A percentile compares a stretch with the other conserved stretches of the same genome.
phyloP scores from a whole-genome alignment of 345 rosid species.

The Pelargonium nanum region DNA sequence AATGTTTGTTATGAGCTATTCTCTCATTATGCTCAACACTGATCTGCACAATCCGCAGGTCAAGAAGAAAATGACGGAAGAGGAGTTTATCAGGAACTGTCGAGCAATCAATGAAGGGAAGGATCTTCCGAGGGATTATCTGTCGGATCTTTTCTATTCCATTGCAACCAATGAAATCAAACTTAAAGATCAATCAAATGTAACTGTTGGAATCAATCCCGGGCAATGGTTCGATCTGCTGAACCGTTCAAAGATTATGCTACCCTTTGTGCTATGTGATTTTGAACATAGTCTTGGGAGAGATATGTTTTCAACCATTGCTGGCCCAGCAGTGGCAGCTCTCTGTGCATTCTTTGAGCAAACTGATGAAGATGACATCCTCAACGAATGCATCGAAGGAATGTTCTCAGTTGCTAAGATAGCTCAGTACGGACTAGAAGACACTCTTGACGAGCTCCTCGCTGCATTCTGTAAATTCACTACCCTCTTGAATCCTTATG shows the following conservation, averaged over 20 bases:
- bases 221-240: constrained; percentile 72
- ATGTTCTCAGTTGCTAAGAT: constrained; percentile 75
- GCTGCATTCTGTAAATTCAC: constrained; percentile 83
- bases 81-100: constrained; percentile 80
- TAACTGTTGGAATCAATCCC: constrained; percentile 53
- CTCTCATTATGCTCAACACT: constrained; percentile 90
- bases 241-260: constrained; percentile 36
- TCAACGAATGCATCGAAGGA: constrained; percentile 83
- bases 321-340: constrained; percentile 82
- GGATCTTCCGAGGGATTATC: constrained; percentile 88
- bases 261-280: constrained; percentile 39
- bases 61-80: constrained; percentile 92
- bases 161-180: constrained; percentile 52
- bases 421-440: constrained; percentile 69
- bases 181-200: constrained; percentile 36
- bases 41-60: constrained; percentile 92
- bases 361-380: constrained; percentile 76
- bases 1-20: constrained; percentile 64
- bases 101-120: constrained; percentile 74
- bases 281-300: constrained; percentile 65
- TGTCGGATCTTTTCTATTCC: constrained; percentile 71
- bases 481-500: constrained; percentile 71
- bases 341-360: constrained; percentile 81
- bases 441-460: constrained; percentile 76
- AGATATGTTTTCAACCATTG: constrained; percentile 79